A percentile compares a stretch with the other conserved stretches of the same genome.
Evolutionary conservation across 2,329 filamentous ascomycete species (phyloP).

Genomic region (Cordyceps cicadae): DNA sequence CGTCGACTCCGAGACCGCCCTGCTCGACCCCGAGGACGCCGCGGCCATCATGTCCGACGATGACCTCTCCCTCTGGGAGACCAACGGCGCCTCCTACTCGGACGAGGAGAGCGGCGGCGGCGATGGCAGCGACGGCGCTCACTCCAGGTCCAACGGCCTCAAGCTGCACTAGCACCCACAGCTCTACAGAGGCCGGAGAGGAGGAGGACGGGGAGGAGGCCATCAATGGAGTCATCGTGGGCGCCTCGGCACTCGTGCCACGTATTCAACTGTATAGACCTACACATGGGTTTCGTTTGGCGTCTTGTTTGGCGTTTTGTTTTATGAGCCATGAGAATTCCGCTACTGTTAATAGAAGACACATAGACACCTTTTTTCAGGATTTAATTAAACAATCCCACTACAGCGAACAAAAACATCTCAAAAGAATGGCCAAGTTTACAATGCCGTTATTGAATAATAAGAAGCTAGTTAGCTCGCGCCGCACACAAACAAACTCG

Average conservation of each 20-base stretch:
- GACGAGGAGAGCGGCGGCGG: constrained; percentile 23
- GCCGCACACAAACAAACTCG: neutral
- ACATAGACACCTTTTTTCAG: neutral
- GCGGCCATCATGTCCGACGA: constrained; percentile 51
- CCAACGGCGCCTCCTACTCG: constrained; percentile 20
- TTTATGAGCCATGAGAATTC: neutral
- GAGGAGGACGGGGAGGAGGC: neutral
- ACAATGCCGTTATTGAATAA: neutral
- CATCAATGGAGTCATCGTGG: neutral
- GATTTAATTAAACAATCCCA: neutral
- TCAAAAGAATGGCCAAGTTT: neutral
- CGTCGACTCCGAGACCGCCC: constrained; percentile 36
- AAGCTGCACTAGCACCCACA: neutral
- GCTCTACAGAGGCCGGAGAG: no score
- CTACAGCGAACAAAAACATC: no score
- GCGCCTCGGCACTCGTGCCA: neutral
- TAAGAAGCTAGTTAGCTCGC: neutral
- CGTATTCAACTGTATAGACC: neutral
- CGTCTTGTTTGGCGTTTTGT: constrained; percentile 4
- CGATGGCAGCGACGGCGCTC: constrained; percentile 23
- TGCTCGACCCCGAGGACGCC: constrained; percentile 40
- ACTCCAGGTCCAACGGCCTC: neutral
- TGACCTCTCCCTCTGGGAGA: constrained; percentile 51
- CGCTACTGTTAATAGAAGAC: neutral
- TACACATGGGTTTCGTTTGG: neutral